Evolutionary conservation across 2,329 filamentous ascomycete species (phyloP), one percentile per base, ranked within the genome.

Genomic region (Hypoxylon sp.): DNA sequence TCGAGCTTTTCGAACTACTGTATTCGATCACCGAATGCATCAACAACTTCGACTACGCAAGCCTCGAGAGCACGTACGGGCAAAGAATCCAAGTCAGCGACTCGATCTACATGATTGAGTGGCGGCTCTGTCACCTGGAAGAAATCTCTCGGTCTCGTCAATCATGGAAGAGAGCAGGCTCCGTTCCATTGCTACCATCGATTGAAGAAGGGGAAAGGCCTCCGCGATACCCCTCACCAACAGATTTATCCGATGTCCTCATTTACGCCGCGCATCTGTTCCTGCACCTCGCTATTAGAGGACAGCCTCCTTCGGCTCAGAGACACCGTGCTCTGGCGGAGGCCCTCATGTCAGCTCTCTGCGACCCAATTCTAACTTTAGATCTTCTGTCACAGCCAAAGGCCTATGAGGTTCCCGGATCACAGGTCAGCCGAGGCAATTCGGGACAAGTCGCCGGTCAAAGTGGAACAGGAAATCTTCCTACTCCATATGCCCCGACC

Each of bases 101-200:
- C 57, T 77, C 76, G 6, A 76, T 79, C 24, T 79, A 79, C 54
- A 59, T 78, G 55, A 59, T 75, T 5, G 77, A 79, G 63, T 78
- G 75, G 71, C 73, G 73, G 19, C 72, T 79, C 26, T 79, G 77
- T 48, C 72, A 75, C 8, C 56, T 78, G 1, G 76, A 78, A 44
- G 67, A 77, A 14, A 35, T 62, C 5, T 71, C 63, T 22, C 75
- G 76, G 26, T 53, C 65, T 3, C 65, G 65, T 0, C 68, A 65
- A 14, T 65, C 65, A 29, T 64, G 61, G 29, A 67, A 50, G 29
- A 65, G 60, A 33, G 48, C 70, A 11, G 67, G 63, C n/a, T 71
- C 74, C 1, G 51, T 68, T 22, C 48, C 70, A 17, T 24, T 67
- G 19, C 19, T 68, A 3, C 65, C 65, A 5, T 65, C 70, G 17